These are phyloP conservation scores for Silene coronaria DNA, from an alignment of 179 eudicot genomes.

Conservation along the genomic window DNA sequence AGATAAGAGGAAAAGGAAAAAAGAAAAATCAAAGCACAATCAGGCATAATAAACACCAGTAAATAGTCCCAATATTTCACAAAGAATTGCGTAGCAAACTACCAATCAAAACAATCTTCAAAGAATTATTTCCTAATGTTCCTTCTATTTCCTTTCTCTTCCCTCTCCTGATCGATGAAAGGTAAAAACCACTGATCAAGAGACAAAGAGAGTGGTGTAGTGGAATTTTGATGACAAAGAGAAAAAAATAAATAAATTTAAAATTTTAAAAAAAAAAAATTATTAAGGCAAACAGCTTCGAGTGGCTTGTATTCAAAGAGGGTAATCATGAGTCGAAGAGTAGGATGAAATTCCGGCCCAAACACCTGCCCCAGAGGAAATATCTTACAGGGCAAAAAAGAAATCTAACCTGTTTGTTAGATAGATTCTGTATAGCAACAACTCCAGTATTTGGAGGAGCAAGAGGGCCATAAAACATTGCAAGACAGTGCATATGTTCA, in stretches of 20 bases:
- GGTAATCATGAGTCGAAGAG: no score
- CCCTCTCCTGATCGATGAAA: no score
- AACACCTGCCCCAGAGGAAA: background rate
- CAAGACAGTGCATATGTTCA: slow-evolving; percentile 97
- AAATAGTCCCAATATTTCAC: background rate
- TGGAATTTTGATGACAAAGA: no score
- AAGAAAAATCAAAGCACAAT: slow-evolving; percentile 10
- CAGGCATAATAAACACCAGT: background rate
- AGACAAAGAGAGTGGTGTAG: no score
- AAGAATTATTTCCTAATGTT: no score
- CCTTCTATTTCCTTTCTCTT: no score
- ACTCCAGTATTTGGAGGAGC: slow-evolving; percentile 90
- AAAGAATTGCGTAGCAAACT: background rate
- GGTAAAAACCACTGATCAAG: no score
- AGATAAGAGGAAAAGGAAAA: background rate
- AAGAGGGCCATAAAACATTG: slow-evolving; percentile 98
- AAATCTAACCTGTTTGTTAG: slow-evolving; percentile 64
- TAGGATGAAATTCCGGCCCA: no score
- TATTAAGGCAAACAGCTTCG: no score
- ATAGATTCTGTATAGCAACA: slow-evolving; percentile 76
- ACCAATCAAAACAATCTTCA: background rate
- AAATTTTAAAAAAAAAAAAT: no score
- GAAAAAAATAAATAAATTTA: no score
- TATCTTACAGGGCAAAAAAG: background rate
- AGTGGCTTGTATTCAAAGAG: no score